Evolutionary conservation across 2,329 filamentous ascomycete species (phyloP).

Genomic region (Scorias spongiosa): DNA sequence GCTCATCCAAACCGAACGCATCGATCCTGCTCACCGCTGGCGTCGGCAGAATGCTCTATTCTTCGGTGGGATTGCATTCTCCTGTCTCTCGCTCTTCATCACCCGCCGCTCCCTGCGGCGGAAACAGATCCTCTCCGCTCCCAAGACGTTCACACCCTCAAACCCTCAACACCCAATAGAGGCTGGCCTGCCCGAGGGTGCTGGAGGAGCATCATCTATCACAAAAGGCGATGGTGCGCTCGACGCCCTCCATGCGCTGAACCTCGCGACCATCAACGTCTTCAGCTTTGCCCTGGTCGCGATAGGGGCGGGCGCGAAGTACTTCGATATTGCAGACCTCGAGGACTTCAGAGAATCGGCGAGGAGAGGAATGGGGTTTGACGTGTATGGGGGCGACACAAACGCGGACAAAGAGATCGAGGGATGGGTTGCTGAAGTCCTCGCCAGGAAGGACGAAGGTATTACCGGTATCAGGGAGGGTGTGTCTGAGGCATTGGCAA

Average conservation of each 20-base stretch:
- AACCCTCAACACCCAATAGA: constrained; percentile 28
- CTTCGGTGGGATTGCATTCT: constrained; percentile 59
- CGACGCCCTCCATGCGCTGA: constrained; percentile 70
- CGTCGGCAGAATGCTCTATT: constrained; percentile 38
- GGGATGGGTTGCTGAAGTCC: constrained; percentile 34
- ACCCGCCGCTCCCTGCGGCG: constrained; percentile 47
- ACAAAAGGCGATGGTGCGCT: constrained; percentile 40
- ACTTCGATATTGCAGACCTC: constrained; percentile 50
- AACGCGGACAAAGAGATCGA: constrained; percentile 39
- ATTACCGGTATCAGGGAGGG: constrained; percentile 15
- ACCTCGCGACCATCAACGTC: constrained; percentile 76
- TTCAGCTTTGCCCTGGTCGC: constrained; percentile 58
- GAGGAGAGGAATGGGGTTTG: constrained; percentile 40
- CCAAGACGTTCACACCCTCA: constrained; percentile 57
- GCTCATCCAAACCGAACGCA: constrained; percentile 5
- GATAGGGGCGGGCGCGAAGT: constrained; percentile 59
- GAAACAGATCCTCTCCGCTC: constrained; percentile 45
- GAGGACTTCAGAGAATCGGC: constrained; percentile 45
- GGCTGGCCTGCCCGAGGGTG: constrained; percentile 19
- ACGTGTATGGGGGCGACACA: constrained; percentile 37
- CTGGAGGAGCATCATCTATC: background rate
- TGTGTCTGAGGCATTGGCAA: constrained; percentile 15
- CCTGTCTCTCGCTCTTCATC: constrained; percentile 55
- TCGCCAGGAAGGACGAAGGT: constrained; percentile 33
- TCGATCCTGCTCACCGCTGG: constrained; percentile 13